Evolutionary conservation across 2,329 filamentous ascomycete genomes (phyloP), one percentile per base, ranked within the genome.

Genomic region (Paecilomyces dactylethromorphus): DNA sequence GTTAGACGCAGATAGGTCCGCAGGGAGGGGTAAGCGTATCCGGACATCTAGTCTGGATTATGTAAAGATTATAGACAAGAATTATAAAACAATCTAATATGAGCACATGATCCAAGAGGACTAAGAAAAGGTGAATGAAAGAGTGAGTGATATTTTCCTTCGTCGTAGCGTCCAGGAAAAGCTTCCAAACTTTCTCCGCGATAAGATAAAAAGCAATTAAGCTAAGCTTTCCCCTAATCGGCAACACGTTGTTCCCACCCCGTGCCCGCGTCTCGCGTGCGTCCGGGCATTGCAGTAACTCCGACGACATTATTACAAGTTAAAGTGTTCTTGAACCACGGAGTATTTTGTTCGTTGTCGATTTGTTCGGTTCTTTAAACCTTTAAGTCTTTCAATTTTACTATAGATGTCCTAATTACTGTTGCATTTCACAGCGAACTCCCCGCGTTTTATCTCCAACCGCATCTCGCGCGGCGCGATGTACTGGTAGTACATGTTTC

Each of bases 1-100:
- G 65, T 60, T 33, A 56, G 56, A 11, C 62, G 65, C 11, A 66
- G 59, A 57, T 58, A 63, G 18, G 60, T 54, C 52, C 57, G 51
- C 32, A 62, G 55, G 26, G 55, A 31, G 56, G 33, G 54, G 45
- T 62, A 52, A 26, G 56, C 53, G 35, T 53, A 55, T 18, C 52
- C 50, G 55, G 58, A 59, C 60, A 64, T 62, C 21, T 53, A 26
- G 3, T 26, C 3, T 45, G 21, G 32, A 33, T 33, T 13, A 33
- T 21, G n/a, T 21, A 18, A 7, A 45, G 13, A 2, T 18, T 18
- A 18, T 45, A 45, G n/a, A n/a, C 1, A 15, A 39, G 5, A 3
- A n/a, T 39, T 39, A 45, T 6, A 21, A 1, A 8, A 10, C 3
- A 45, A 18, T 45, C 15, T 21, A 21, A 8, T 5, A 45, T 33